phyloP scores from a whole-genome alignment of 768 basidiomycete genomes.

The Trametes meyenii region DNA sequence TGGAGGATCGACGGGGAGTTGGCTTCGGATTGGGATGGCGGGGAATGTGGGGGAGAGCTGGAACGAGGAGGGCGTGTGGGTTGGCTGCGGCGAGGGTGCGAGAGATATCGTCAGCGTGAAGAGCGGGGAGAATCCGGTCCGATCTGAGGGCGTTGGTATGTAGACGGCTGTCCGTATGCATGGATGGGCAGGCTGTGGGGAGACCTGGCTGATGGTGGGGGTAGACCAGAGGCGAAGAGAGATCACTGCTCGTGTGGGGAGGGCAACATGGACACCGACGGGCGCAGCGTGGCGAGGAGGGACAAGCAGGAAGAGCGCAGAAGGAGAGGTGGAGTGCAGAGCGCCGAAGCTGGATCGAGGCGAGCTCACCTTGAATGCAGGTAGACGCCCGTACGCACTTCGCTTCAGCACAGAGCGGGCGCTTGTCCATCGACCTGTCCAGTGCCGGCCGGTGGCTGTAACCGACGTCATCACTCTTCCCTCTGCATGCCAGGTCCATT shows the following conservation, averaged over 20 bases:
- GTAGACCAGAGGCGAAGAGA: background rate
- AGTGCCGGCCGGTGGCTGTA: conserved; percentile 14
- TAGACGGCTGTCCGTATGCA: conserved; percentile 15
- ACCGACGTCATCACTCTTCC: conserved; percentile 8
- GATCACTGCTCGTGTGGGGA: background rate
- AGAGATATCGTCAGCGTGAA: conserved; percentile 24
- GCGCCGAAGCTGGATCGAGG: too few species aligned
- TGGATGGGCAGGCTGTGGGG: background rate
- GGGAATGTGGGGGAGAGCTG: conserved; percentile 40
- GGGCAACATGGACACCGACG: background rate
- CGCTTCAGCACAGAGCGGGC: background rate
- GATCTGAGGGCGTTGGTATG: conserved; percentile 9
- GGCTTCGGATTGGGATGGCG: conserved; percentile 29
- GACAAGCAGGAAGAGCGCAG: too few species aligned
- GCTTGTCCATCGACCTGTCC: background rate
- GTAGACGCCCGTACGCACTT: background rate
- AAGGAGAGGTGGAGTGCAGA: too few species aligned
- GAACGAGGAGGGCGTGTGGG: conserved; percentile 22
- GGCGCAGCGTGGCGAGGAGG: too few species aligned
- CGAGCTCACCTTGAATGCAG: too few species aligned
- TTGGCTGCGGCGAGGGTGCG: conserved; percentile 27
- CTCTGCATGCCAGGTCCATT: background rate
- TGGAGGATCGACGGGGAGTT: conserved; percentile 25
- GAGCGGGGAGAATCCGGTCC: conserved; percentile 18
- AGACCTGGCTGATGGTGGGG: background rate